Base-by-base conservation (phyloP, 805 yeast species). In the Schizosaccharomyces lindneri region DNA sequence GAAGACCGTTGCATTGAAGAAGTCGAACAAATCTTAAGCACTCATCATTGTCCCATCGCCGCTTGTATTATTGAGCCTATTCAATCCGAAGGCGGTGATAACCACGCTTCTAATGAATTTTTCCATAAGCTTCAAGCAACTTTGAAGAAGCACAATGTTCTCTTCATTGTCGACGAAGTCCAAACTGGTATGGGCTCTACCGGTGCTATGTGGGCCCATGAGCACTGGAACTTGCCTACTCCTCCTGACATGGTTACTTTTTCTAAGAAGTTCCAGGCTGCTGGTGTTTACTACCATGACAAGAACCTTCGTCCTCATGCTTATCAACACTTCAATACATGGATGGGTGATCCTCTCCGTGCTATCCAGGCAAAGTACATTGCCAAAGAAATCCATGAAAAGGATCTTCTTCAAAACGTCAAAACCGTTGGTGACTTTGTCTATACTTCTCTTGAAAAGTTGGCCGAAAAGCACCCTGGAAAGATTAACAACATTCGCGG, bases 321-420 rank as follows among this genome's bases (percentile, higher is more conserved):
- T n/a, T 85, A 83, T 78, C 81, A 95, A 72, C 94, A 86, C 77
- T 85, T 85, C 79, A 85, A 85, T 81, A 85, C 95, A 63, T 85
- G 95, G 95, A 84, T 90, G 74, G 95, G 95, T 68, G 95, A 85
- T 74, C 89, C 94, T 71, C 83, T 88, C 63, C 81, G 83, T 73
- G 78, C 84, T 71, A 75, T 85, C 68, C 76, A 87, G 67, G 85
- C 89, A 62, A 82, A 84, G 68, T 81, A 86, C 65, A 84, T 86
- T 69, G 80, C 80, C 68, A 71, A 78, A 65, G 88, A 85, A 74
- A 75, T 84, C 60, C 73, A 74, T 60, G 79, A 80, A 66, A 73
- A 84, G 70, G 78, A 81, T 66, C 78, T 86, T 67, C 77, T 80
- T 59, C 72, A 74, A 43, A 75, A 79, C 65, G 79, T 84, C 62